Evolutionary conservation across 148 eudicot genomes (phyloP).

Genomic region (Fagopyrum esculentum): DNA sequence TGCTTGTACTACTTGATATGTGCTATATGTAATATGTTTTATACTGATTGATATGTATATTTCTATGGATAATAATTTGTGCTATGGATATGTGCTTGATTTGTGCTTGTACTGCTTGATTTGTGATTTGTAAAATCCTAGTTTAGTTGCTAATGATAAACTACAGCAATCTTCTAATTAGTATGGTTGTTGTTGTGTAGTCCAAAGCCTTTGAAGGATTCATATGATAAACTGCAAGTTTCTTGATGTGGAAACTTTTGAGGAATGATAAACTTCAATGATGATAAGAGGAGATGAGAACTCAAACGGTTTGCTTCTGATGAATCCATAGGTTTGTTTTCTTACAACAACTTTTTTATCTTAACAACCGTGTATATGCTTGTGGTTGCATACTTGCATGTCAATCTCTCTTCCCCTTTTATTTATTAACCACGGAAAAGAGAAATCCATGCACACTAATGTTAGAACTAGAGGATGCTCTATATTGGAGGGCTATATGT

Average conservation of each 20-base stretch:
- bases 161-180: neutral
- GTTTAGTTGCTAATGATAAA: no score
- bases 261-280: slow-evolving; percentile 50
- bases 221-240: slow-evolving; percentile 21
- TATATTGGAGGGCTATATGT: slow-evolving; percentile 82
- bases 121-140: no score
- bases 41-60: no score
- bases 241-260: slow-evolving; percentile 97
- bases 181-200: neutral
- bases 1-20: no score
- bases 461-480: slow-evolving; percentile 82
- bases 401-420: neutral
- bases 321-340: slow-evolving; percentile 50
- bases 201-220: neutral
- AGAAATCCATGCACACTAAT: slow-evolving; percentile 29
- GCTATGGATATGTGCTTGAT: no score
- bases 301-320: slow-evolving; percentile 27
- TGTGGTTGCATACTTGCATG: neutral
- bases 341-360: slow-evolving; percentile 6
- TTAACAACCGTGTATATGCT: neutral
- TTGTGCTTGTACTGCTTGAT: no score
- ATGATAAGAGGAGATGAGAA: slow-evolving; percentile 43
- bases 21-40: no score
- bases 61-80: no score
- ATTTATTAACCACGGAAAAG: slow-evolving; percentile 17